Conservation (phyloP, 2,329 filamentous ascomycete genomes). For the Fusarium sp. region DNA sequence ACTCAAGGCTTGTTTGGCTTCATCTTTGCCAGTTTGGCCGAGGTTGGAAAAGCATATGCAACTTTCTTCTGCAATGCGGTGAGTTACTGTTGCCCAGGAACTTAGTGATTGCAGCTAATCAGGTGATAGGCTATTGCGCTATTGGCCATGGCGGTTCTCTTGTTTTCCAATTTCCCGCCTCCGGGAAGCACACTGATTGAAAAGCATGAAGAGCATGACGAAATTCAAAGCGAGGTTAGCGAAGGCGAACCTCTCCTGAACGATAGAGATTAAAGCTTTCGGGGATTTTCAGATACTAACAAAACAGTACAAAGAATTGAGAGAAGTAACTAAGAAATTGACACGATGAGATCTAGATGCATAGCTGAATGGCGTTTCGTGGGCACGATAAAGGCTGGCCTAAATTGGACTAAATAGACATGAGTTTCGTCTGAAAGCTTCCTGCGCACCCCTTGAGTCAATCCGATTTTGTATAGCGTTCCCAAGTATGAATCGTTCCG, state of each 20-base stretch:
- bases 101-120: slow-evolving; percentile 3
- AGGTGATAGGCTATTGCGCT: slow-evolving; percentile 59
- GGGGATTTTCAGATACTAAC: no score
- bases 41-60: slow-evolving; percentile 65
- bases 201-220: slow-evolving; percentile 13
- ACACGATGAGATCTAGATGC: background rate
- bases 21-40: slow-evolving; percentile 70
- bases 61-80: slow-evolving; percentile 76
- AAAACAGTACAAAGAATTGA: accelerated
- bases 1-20: slow-evolving; percentile 74
- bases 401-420: background rate
- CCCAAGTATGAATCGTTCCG: background rate
- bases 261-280: background rate
- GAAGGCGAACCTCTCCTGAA: slow-evolving; percentile 6
- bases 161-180: slow-evolving; percentile 56
- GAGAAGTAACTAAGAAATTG: background rate
- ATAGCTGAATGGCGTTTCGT: background rate
- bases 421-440: background rate
- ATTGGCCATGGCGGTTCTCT: slow-evolving; percentile 51
- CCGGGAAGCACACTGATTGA: slow-evolving; percentile 50
- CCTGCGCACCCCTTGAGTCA: accelerated
- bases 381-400: background rate
- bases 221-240: accelerated
- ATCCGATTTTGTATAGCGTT: accelerated
- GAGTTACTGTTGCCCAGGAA: slow-evolving; percentile 21